These are phyloP conservation scores for Zygosaccharomyces sapae DNA, from an alignment of 1,139 yeast species.

Conservation along the genomic window DNA sequence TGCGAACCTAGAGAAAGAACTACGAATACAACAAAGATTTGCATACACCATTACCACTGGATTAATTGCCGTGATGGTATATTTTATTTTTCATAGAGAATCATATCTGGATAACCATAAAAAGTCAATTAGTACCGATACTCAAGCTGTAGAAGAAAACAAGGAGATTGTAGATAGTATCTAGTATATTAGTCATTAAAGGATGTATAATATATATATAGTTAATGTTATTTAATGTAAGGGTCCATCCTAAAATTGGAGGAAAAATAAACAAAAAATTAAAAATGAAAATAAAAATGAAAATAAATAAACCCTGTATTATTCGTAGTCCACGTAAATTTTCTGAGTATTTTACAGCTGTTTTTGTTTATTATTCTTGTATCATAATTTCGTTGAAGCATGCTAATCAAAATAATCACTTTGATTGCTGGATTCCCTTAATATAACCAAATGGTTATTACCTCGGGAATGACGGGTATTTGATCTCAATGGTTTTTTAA, in stretches of 20 bases:
- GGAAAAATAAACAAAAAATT: too few relatives aligned
- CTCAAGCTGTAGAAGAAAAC: background rate
- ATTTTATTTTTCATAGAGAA: slow-evolving; percentile 55
- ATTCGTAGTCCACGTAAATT: too few relatives aligned
- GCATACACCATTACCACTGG: slow-evolving; percentile 53
- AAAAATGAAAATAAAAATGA: too few relatives aligned
- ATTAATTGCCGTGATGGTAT: slow-evolving; percentile 40
- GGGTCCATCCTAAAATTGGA: too few relatives aligned
- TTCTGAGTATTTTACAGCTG: too few relatives aligned
- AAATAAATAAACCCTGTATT: too few relatives aligned
- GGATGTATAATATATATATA: slow-evolving; percentile 1
- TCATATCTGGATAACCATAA: slow-evolving; percentile 24
- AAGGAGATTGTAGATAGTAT: slow-evolving; percentile 1
- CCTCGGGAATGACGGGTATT: slow-evolving; percentile 11
- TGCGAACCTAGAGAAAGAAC: slow-evolving; percentile 42
- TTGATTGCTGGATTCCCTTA: slow-evolving; percentile 15
- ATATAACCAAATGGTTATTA: slow-evolving; percentile 11
- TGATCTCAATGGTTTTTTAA: slow-evolving; percentile 9
- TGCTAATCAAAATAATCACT: slow-evolving; percentile 14
- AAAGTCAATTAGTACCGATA: background rate
- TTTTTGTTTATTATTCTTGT: background rate
- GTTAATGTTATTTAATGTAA: background rate
- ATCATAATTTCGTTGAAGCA: background rate
- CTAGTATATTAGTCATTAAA: slow-evolving; percentile 6
- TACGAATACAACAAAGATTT: slow-evolving; percentile 54